A percentile compares a stretch with the other conserved stretches of the same genome.
These are phyloP conservation scores for Microsporum ferrugineum DNA, from an alignment of 2,329 filamentous ascomycete species.

Conservation along the genomic window DNA sequence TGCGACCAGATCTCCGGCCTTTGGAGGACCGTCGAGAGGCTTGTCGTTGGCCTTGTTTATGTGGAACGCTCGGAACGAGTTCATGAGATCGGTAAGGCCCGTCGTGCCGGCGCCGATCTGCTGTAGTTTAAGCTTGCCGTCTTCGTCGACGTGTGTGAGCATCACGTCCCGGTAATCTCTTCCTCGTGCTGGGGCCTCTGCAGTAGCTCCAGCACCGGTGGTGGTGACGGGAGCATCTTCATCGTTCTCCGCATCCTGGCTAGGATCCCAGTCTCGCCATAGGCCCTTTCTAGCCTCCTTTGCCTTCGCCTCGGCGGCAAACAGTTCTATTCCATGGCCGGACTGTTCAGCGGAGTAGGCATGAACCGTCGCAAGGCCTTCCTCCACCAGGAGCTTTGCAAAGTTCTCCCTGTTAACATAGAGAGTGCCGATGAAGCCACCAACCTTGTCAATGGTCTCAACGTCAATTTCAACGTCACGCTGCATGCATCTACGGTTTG, in stretches of 20 bases:
- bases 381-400: conserved; percentile 82
- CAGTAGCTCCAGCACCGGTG: conserved; percentile 36
- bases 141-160: conserved; percentile 77
- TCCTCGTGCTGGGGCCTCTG: conserved; percentile 49
- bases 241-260: conserved; percentile 59
- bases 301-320: conserved; percentile 74
- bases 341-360: conserved; percentile 93
- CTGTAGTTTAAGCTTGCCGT: conserved; percentile 78
- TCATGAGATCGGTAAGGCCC: conserved; percentile 78
- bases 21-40: conserved; percentile 62
- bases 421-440: conserved; percentile 90
- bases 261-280: conserved; percentile 92
- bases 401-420: conserved; percentile 95
- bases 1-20: conserved; percentile 81
- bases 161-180: conserved; percentile 92
- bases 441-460: conserved; percentile 87
- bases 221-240: conserved; percentile 40
- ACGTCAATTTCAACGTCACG: conserved; percentile 94
- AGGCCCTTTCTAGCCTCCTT: conserved; percentile 80
- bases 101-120: conserved; percentile 77
- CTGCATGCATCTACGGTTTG: conserved; percentile 78
- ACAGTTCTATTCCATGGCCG: conserved; percentile 75
- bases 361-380: conserved; percentile 85
- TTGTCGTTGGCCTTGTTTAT: conserved; percentile 68
- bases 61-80: conserved; percentile 82